phyloP scores from a whole-genome alignment of 345 rosid genomes.

The Eucalyptus victrix region DNA sequence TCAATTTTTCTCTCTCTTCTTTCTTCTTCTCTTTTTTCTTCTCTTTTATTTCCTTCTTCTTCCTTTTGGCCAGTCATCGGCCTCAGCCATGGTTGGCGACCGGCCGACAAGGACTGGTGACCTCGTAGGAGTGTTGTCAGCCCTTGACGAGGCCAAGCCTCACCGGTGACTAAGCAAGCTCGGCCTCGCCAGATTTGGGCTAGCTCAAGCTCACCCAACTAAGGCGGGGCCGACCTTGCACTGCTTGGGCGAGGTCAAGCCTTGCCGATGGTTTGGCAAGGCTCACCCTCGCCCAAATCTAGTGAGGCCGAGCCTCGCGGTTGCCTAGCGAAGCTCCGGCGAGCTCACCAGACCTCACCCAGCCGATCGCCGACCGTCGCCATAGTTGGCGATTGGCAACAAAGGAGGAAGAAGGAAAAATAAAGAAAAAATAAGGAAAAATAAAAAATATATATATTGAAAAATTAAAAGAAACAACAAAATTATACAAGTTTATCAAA shows the following conservation, averaged over 20 bases:
- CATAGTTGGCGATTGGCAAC: fast-evolving
- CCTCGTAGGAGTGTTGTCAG: fast-evolving
- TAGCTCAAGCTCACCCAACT: fast-evolving
- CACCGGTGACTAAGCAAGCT: fast-evolving
- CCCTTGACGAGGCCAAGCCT: fast-evolving
- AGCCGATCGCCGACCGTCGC: fast-evolving
- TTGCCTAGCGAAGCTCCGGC: fast-evolving
- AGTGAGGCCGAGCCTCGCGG: too few species aligned
- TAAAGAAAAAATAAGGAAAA: fast-evolving
- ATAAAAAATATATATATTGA: too few species aligned
- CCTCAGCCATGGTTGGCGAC: fast-evolving
- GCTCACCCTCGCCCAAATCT: too few species aligned
- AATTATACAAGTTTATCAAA: too few species aligned
- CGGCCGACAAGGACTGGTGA: fast-evolving
- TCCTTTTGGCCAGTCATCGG: fast-evolving
- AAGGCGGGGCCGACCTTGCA: fast-evolving
- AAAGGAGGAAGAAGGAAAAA: too few species aligned
- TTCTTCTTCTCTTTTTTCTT: too few species aligned
- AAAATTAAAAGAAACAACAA: too few species aligned
- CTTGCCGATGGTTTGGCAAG: fast-evolving
- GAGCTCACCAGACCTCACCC: fast-evolving
- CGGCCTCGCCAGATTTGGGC: too few species aligned
- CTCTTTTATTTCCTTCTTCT: too few species aligned
- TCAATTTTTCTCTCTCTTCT: too few species aligned
- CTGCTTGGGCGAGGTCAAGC: fast-evolving